phyloP scores from a whole-genome alignment of 768 basidiomycete genomes.

The Rhizopogon vulgaris region DNA sequence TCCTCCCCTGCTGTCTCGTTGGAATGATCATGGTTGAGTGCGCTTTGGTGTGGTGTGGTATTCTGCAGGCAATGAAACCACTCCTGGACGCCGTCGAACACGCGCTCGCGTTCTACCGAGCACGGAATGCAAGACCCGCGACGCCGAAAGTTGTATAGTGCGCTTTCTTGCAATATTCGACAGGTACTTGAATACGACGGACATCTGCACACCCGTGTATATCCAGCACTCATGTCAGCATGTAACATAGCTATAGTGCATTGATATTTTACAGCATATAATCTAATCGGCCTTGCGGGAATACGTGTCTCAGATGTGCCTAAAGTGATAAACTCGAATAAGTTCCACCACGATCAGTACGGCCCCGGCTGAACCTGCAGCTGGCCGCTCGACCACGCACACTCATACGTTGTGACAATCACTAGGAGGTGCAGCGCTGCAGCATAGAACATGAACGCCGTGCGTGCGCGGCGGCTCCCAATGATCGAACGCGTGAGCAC shows the following conservation, averaged over 20 bases:
- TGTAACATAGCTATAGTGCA: conserved; percentile 1
- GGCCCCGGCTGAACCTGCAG: conserved; percentile 49
- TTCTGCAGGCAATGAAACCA: conserved; percentile 66
- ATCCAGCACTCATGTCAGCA: background rate
- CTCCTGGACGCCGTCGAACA: conserved; percentile 66
- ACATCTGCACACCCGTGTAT: background rate
- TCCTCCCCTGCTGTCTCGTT: background rate
- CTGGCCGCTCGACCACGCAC: conserved; percentile 46
- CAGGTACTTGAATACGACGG: no score
- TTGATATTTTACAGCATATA: conserved; percentile 4
- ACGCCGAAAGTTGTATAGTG: background rate
- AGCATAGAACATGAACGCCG: conserved; percentile 86
- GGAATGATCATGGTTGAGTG: background rate
- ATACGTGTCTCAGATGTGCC: background rate
- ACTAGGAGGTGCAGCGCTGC: conserved; percentile 74
- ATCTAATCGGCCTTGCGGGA: background rate
- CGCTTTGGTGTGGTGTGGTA: background rate
- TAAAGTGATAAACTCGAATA: background rate
- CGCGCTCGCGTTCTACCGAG: conserved; percentile 57
- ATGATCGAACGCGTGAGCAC: conserved; percentile 80
- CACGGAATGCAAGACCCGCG: conserved; percentile 23
- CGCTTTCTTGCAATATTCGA: no score
- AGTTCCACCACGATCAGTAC: conserved; percentile 10
- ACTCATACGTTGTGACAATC: conserved; percentile 74
- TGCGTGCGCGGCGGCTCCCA: conserved; percentile 85